Evolutionary conservation across 2,329 filamentous ascomycete genomes (phyloP), one percentile per base, ranked within the genome.

Genomic region (Aspergillus aculeatinus): DNA sequence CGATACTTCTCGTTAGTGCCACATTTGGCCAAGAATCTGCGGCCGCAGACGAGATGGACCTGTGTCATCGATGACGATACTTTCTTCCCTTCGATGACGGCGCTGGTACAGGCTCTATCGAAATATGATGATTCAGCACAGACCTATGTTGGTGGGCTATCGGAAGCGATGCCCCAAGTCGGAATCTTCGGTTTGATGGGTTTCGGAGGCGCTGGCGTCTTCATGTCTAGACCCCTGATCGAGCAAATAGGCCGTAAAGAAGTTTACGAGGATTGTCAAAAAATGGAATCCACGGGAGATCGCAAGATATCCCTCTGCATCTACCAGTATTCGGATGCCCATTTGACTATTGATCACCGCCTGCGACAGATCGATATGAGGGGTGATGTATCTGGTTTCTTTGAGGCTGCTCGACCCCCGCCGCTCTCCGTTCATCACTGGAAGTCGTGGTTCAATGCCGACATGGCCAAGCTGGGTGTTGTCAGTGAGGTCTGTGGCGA

Each of bases 31-130:
- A 68, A 77, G 25, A 74, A 80, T 53, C 70, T 76, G 33, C 78
- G 74, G 10, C 70, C 78, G 0, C 66, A 76, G 14, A 85, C 83
- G 0, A 74, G 77, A 33, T 88, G 85, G 85, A 79, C 81, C 14
- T 81, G 80, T 50, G 76, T 87, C 52, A 79, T 87, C 42, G 85
- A 88, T 67, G 85, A 88, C 66, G 85, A 88, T 65, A 88, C 85
- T 1, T 87, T 88, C 70, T 87, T 87, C 70, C 80, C 82, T 2
- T 84, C 82, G 2, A 79, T 87, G 49, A 71, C 80, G 55, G 77
- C 77, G 0, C 74, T 88, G 16, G 75, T 80, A 23, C 70, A 79
- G n/a, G 76, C 80, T 5, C 77, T 87, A 2, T 67, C 67, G 35
- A 69, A 73, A 42, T 79, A 83, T 63, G 80, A 87, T 66, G 76